Percentiles rank a stretch among this genome's conserved stretches.
These are phyloP conservation scores for Pichia cephalocereana DNA, from an alignment of 805 yeast genomes.

Conservation along the genomic window DNA sequence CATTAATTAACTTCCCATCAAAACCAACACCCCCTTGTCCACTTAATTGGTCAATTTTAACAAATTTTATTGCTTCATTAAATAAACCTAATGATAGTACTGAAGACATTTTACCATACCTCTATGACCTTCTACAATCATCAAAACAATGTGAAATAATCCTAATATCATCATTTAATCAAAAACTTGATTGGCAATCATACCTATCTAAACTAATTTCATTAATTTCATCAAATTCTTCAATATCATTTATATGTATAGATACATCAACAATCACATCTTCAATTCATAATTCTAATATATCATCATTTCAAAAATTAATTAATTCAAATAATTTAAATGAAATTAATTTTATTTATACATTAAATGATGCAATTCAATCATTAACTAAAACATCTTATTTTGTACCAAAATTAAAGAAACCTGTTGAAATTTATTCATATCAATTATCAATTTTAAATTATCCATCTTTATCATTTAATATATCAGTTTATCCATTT, in stretches of 20 bases:
- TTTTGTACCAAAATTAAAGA: slow-evolving; percentile 4
- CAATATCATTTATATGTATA: not conserved
- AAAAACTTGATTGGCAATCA: not conserved
- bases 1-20: not conserved
- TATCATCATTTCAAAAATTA: not conserved
- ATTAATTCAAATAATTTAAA: slow-evolving; percentile 1
- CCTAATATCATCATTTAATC: not conserved
- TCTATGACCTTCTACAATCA: too few relatives aligned
- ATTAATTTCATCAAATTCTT: not conserved
- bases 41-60: not conserved
- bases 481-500: slow-evolving; percentile 8
- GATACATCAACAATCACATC: not conserved
- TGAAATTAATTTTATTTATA: not conserved
- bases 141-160: slow-evolving; percentile 1
- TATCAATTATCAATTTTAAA: not conserved
- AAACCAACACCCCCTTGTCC: not conserved
- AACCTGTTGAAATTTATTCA: slow-evolving; percentile 9
- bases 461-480: slow-evolving; percentile 3
- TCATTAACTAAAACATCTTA: slow-evolving; percentile 2
- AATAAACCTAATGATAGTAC: not conserved
- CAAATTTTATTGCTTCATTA: not conserved
- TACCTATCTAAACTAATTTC: not conserved
- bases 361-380: not conserved
- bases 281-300: not conserved
- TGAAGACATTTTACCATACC: too few relatives aligned